A percentile compares a stretch with the other conserved stretches of the same genome.
Conservation (phyloP, 2,329 filamentous ascomycete species). For the Microdochium nivale region DNA sequence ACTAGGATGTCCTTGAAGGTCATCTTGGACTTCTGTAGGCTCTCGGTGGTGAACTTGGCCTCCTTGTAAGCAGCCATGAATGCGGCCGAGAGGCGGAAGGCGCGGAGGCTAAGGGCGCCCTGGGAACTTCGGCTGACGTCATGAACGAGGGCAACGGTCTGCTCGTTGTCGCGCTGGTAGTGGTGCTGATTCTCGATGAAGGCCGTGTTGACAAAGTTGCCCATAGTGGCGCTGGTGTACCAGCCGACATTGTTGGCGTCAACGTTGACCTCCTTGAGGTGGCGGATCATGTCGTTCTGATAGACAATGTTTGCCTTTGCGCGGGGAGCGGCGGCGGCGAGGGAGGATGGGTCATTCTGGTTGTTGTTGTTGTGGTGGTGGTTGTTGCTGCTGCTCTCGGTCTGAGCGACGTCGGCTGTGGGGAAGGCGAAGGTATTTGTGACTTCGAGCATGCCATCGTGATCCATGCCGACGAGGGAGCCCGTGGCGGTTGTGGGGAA, state of each 20-base stretch:
- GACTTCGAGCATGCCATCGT: constrained; percentile 70
- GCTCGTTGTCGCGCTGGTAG: constrained; percentile 93
- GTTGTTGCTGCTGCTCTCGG: constrained; percentile 59
- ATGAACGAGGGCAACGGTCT: constrained; percentile 82
- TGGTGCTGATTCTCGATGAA: constrained; percentile 97
- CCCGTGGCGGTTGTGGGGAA: constrained; percentile 89
- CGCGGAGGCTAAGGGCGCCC: constrained; percentile 79
- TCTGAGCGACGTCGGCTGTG: constrained; percentile 60
- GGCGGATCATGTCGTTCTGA: constrained; percentile 95
- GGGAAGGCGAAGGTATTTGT: constrained; percentile 96
- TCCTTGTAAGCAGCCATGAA: constrained; percentile 95
- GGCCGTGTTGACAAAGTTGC: constrained; percentile 91
- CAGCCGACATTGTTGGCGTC: constrained; percentile 97
- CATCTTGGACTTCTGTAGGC: constrained; percentile 89
- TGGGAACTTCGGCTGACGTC: constrained; percentile 93
- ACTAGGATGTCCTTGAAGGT: constrained; percentile 89
- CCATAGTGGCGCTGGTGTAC: constrained; percentile 98
- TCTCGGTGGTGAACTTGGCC: constrained; percentile 94
- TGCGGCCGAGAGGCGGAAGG: constrained; percentile 77
- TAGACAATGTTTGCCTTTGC: constrained; percentile 85
- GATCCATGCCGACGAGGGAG: constrained; percentile 89
- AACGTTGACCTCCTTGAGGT: constrained; percentile 93
- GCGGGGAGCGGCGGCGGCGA: constrained; percentile 81
- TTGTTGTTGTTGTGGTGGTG: constrained; percentile 70
- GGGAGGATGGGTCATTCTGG: constrained; percentile 65